Conservation (phyloP, 2,329 filamentous ascomycete genomes). For the Teratosphaeria zuluensis region DNA sequence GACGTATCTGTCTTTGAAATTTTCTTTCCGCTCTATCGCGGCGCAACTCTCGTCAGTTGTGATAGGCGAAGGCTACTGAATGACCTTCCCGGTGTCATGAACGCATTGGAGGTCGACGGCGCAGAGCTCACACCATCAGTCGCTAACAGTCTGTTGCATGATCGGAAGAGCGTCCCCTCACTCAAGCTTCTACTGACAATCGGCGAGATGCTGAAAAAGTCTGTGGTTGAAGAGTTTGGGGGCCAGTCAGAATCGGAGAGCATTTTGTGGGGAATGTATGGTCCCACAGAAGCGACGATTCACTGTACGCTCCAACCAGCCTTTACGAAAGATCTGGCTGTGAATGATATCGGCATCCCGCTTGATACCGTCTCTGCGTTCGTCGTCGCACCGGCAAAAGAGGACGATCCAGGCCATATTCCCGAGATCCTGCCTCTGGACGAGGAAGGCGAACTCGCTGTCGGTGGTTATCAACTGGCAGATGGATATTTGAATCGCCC, state of each 20-base stretch:
- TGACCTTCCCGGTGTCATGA: slow-evolving; percentile 61
- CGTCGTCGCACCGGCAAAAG: slow-evolving; percentile 45
- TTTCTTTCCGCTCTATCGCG: slow-evolving; percentile 74
- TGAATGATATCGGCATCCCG: slow-evolving; percentile 65
- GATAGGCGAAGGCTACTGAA: slow-evolving; percentile 61
- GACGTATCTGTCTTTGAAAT: slow-evolving; percentile 94
- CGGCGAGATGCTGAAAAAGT: slow-evolving; percentile 79
- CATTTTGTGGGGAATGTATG: slow-evolving; percentile 87
- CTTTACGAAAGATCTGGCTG: slow-evolving; percentile 47
- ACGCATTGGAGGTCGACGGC: slow-evolving; percentile 60
- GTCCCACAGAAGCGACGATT: slow-evolving; percentile 83
- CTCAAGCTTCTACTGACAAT: slow-evolving; percentile 72
- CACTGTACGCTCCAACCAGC: slow-evolving; percentile 70
- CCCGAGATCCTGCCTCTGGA: slow-evolving; percentile 51
- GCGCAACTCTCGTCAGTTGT: slow-evolving; percentile 62
- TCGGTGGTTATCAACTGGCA: slow-evolving; percentile 74
- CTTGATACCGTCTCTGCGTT: slow-evolving; percentile 75
- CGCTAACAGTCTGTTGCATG: slow-evolving; percentile 63
- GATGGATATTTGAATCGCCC: slow-evolving; percentile 71
- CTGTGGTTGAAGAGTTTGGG: slow-evolving; percentile 72
- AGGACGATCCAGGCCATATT: background rate
- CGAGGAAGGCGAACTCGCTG: slow-evolving; percentile 65
- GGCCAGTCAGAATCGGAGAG: slow-evolving; percentile 43
- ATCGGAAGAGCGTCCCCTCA: slow-evolving; percentile 55
- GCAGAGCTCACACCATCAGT: slow-evolving; percentile 87